These are phyloP conservation scores for Apiotrichum mycotoxinovorans DNA, from an alignment of 1,284 basidiomycete species.

Conservation along the genomic window DNA sequence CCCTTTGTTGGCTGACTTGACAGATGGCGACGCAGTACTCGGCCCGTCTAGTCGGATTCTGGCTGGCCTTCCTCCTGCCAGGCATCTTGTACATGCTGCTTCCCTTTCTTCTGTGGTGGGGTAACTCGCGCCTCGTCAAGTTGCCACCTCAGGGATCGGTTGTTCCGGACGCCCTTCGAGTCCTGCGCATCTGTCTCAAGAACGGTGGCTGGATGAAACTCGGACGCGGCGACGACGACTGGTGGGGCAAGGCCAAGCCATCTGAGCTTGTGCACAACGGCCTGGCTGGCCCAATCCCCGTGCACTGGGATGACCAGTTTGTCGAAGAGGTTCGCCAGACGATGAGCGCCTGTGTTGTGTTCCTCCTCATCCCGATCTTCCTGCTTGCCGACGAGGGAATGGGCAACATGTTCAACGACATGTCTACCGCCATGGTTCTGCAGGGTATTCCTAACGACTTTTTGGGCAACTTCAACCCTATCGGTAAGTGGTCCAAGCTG, in stretches of 20 bases:
- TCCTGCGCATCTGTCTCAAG: constrained; percentile 28
- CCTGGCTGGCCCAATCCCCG: constrained; percentile 34
- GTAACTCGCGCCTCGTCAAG: constrained; percentile 27
- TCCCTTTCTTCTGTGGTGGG: constrained; percentile 44
- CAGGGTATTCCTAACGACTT: constrained; percentile 54
- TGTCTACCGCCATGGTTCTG: constrained; percentile 50
- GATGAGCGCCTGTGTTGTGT: constrained; percentile 52
- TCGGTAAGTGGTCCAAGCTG: constrained; percentile 15
- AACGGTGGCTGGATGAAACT: constrained; percentile 30
- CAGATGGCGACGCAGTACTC: constrained; percentile 41
- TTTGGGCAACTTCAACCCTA: constrained; percentile 52
- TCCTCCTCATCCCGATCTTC: constrained; percentile 53
- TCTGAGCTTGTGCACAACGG: constrained; percentile 38
- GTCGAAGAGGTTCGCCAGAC: constrained; percentile 53
- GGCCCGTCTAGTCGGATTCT: constrained; percentile 48
- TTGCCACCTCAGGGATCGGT: constrained; percentile 54
- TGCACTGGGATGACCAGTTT: constrained; percentile 54
- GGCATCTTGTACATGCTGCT: constrained; percentile 52
- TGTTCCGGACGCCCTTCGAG: constrained; percentile 43
- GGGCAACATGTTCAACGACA: constrained; percentile 45
- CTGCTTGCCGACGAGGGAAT: constrained; percentile 46
- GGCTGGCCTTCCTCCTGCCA: constrained; percentile 53
- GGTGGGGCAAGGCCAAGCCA: constrained; percentile 53
- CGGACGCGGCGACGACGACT: constrained; percentile 36
- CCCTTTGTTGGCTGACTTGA: constrained; percentile 27